phyloP scores from a whole-genome alignment of 2,329 filamentous ascomycete species.

The Paecilomyces sp. region DNA sequence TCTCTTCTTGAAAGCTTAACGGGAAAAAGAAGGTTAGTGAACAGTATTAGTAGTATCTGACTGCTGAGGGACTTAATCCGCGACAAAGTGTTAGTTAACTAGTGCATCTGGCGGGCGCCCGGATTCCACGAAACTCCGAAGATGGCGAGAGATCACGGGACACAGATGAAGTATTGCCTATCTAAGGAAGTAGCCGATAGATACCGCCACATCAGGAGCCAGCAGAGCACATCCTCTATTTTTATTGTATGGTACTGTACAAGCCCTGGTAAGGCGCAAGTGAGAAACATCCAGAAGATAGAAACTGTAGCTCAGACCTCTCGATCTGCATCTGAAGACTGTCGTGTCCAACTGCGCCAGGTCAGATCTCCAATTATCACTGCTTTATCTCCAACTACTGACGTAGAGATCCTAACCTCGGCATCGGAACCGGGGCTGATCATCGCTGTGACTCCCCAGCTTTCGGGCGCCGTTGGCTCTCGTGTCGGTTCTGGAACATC shows the following conservation, averaged over 20 bases:
- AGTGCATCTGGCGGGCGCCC: not conserved
- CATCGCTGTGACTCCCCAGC: conserved; percentile 11
- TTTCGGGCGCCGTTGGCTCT: conserved; percentile 8
- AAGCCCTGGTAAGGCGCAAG: not conserved
- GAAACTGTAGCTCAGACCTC: not conserved
- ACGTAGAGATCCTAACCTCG: conserved; percentile 24
- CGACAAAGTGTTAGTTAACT: no score
- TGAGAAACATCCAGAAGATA: not conserved
- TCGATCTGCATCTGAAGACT: not conserved
- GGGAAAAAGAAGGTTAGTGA: not conserved
- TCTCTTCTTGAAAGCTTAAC: not conserved
- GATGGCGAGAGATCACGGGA: not conserved
- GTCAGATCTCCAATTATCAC: conserved; percentile 2
- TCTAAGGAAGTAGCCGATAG: not conserved
- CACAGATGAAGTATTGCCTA: not conserved
- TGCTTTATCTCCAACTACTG: conserved; percentile 11
- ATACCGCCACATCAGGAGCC: not conserved
- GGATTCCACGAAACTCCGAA: not conserved
- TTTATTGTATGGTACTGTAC: not conserved
- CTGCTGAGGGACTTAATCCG: not conserved
- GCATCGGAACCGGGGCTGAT: conserved; percentile 25
- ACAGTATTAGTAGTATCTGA: no score
- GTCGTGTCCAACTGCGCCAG: not conserved
- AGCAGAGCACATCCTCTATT: not conserved
- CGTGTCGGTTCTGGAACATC: conserved; percentile 20